These are phyloP conservation scores for Gamsiella multidivaricata DNA, from an alignment of 192 early-diverging fungal species.

Conservation along the genomic window DNA sequence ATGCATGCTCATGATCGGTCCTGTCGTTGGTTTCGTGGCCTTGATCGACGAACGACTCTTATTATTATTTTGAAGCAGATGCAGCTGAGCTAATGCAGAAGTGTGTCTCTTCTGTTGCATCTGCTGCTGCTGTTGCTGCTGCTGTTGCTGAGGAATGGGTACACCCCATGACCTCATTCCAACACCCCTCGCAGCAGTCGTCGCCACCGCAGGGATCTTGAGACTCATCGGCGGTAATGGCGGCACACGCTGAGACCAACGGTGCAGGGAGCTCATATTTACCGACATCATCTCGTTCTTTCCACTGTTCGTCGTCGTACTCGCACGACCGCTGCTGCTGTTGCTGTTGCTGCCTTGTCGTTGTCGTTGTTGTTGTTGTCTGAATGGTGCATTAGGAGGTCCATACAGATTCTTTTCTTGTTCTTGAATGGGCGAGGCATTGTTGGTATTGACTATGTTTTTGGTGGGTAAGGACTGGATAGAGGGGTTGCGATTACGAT, in stretches of 20 bases:
- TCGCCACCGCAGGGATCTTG: constrained; percentile 6
- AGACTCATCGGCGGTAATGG: constrained; percentile 5
- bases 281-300: background rate
- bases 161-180: too few relatives aligned
- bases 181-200: too few relatives aligned
- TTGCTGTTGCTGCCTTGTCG: background rate
- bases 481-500: background rate
- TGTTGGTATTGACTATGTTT: background rate
- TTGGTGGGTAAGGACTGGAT: background rate
- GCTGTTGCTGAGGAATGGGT: background rate
- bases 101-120: background rate
- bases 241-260: background rate
- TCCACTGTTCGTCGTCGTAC: background rate
- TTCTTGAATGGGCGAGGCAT: background rate
- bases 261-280: background rate
- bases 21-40: too few relatives aligned
- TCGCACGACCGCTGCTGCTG: background rate
- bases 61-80: background rate
- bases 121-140: constrained; percentile 1
- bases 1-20: too few relatives aligned
- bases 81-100: background rate
- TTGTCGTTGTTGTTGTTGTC: background rate
- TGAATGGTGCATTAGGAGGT: background rate
- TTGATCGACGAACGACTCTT: too few relatives aligned
- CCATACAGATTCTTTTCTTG: background rate